phyloP scores from a whole-genome alignment of 306 rosid genomes.

The Prinsepia uniflora region DNA sequence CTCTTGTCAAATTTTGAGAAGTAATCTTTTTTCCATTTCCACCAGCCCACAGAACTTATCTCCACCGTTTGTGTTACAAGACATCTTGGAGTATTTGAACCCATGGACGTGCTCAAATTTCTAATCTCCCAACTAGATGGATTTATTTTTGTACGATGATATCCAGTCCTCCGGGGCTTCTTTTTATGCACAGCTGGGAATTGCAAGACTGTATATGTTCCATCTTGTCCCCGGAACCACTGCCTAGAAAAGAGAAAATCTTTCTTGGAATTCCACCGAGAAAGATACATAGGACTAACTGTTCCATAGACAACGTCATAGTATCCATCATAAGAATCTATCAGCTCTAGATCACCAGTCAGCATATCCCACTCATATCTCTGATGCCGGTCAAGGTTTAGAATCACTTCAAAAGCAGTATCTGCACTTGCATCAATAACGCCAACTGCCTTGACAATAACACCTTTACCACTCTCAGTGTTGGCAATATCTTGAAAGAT shows the following conservation, averaged over 20 bases:
- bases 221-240: slow-evolving; percentile 92
- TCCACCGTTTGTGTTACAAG: slow-evolving; percentile 81
- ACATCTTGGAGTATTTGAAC: slow-evolving; percentile 53
- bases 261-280: slow-evolving; percentile 82
- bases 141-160: slow-evolving; percentile 70
- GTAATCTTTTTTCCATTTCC: slow-evolving; percentile 60
- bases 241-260: slow-evolving; percentile 91
- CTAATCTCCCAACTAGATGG: slow-evolving; percentile 97
- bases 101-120: slow-evolving; percentile 60
- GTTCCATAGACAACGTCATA: slow-evolving; percentile 81
- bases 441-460: slow-evolving; percentile 75
- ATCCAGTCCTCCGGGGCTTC: slow-evolving; percentile 72
- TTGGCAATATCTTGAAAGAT: slow-evolving; percentile 23
- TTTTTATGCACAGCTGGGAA: slow-evolving; percentile 70
- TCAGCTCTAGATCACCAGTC: slow-evolving; percentile 76
- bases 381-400: slow-evolving; percentile 56
- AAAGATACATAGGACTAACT: slow-evolving; percentile 68
- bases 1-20: slow-evolving; percentile 72
- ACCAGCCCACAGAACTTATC: slow-evolving; percentile 64
- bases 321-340: slow-evolving; percentile 73
- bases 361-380: slow-evolving; percentile 99
- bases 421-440: slow-evolving; percentile 80
- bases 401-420: slow-evolving; percentile 64
- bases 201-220: slow-evolving; percentile 85
- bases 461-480: slow-evolving; percentile 63